Percentiles rank a stretch among this genome's conserved stretches.
Evolutionary conservation across 2,329 filamentous ascomycete species (phyloP).

Genomic region (Chaetomium strumarium): DNA sequence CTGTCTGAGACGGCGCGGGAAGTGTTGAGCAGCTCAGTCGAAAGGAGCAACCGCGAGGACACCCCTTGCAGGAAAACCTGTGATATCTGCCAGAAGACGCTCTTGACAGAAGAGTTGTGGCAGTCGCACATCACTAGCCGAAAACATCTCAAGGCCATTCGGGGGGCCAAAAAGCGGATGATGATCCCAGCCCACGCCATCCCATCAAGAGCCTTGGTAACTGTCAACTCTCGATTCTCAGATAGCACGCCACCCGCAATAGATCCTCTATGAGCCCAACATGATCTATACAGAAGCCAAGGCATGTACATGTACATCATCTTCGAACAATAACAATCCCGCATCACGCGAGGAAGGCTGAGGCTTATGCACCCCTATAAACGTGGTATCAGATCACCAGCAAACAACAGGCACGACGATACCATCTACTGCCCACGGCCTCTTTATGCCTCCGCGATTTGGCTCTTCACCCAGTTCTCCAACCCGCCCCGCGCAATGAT

Average conservation of each 20-base stretch:
- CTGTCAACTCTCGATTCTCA: neutral
- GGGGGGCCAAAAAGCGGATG: conserved; percentile 15
- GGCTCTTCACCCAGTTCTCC: conserved; percentile 74
- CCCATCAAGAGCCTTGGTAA: conserved; percentile 8
- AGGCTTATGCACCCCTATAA: too few relatives aligned
- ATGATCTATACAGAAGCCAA: neutral
- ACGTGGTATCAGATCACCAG: too few relatives aligned
- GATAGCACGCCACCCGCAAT: neutral
- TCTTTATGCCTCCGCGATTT: conserved; percentile 40
- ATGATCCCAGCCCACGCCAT: conserved; percentile 6
- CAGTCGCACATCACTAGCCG: conserved; percentile 39
- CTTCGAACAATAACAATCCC: too few relatives aligned
- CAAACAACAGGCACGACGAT: too few relatives aligned
- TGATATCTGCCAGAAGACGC: conserved; percentile 62
- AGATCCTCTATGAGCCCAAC: neutral
- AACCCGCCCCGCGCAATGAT: conserved; percentile 73
- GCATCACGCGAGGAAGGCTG: too few relatives aligned
- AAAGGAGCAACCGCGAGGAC: conserved; percentile 46
- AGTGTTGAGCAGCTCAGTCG: conserved; percentile 47
- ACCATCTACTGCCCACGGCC: neutral
- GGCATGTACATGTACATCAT: neutral
- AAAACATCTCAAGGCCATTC: conserved; percentile 30
- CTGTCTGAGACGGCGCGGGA: conserved; percentile 44
- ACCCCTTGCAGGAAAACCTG: conserved; percentile 58
- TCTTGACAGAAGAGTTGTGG: conserved; percentile 51